These are phyloP conservation scores for Mycena chlorophos DNA, from an alignment of 768 basidiomycete genomes.

Conservation along the genomic window DNA sequence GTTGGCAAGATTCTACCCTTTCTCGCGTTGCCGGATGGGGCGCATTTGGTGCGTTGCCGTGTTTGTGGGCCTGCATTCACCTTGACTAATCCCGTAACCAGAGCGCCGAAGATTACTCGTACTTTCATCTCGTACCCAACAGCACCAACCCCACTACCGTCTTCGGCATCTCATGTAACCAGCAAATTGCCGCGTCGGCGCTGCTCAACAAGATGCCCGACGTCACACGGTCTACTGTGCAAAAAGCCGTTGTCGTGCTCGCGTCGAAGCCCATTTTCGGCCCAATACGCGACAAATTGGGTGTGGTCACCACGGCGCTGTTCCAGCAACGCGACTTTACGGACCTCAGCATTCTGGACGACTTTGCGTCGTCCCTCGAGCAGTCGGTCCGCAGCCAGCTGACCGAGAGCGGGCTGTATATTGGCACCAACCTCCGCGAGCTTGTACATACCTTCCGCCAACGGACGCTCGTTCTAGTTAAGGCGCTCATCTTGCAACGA, in stretches of 20 bases:
- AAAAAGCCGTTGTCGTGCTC: conserved; percentile 95
- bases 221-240: conserved; percentile 93
- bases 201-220: conserved; percentile 79
- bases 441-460: conserved; percentile 93
- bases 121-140: conserved; percentile 86
- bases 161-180: conserved; percentile 98
- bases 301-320: conserved; percentile 89
- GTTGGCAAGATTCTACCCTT: conserved; percentile 86
- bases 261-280: conserved; percentile 91
- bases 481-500: conserved; percentile 91
- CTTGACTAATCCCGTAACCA: conserved; percentile 31
- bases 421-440: conserved; percentile 79
- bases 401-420: conserved; percentile 92
- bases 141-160: conserved; percentile 74
- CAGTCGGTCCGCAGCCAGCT: conserved; percentile 71
- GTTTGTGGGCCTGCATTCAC: conserved; percentile 2
- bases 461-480: conserved; percentile 88
- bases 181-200: conserved; percentile 82
- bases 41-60: conserved; percentile 72
- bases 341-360: conserved; percentile 84
- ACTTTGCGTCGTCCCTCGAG: conserved; percentile 81
- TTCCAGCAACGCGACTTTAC: conserved; percentile 93
- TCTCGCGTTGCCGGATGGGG: conserved; percentile 94
- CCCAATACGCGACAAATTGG: conserved; percentile 91
- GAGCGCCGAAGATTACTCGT: conserved; percentile 93